Percentiles rank a stretch among this genome's conserved stretches.
Evolutionary conservation across 2,329 filamentous ascomycete genomes (phyloP).

Genomic region (Epichloe aotearoae): DNA sequence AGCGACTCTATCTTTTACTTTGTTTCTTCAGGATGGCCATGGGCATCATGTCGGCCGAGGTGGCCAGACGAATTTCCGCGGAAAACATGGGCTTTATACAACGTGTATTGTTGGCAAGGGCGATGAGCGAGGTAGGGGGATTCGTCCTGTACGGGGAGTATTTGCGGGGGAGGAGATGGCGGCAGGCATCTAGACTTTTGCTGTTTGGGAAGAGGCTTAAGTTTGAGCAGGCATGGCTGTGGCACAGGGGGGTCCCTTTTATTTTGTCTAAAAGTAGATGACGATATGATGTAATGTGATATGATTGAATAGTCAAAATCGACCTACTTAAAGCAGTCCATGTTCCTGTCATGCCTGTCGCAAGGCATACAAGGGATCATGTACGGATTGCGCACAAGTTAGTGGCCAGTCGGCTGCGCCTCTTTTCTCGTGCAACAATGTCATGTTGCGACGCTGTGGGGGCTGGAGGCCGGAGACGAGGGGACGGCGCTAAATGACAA

Average conservation of each 20-base stretch:
- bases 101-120: not conserved
- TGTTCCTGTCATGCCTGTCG: too few species aligned
- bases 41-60: not conserved
- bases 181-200: not conserved
- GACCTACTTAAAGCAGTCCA: not conserved
- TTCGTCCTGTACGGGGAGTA: not conserved
- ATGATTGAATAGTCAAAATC: not conserved
- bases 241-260: too few species aligned
- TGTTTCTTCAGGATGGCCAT: not conserved
- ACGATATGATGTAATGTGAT: slow-evolving; percentile 4
- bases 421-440: too few species aligned
- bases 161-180: not conserved
- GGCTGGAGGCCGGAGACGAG: too few species aligned
- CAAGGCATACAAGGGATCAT: too few species aligned
- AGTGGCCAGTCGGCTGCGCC: too few species aligned
- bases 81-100: not conserved
- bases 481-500: not conserved
- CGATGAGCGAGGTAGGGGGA: not conserved
- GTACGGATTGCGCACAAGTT: too few species aligned
- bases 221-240: not conserved
- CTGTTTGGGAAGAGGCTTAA: not conserved
- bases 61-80: not conserved
- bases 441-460: too few species aligned
- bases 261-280: not conserved
- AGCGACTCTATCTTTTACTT: not conserved